Evolutionary conservation across 768 basidiomycete genomes (phyloP).

Genomic region (Paxillus rubicundulus): DNA sequence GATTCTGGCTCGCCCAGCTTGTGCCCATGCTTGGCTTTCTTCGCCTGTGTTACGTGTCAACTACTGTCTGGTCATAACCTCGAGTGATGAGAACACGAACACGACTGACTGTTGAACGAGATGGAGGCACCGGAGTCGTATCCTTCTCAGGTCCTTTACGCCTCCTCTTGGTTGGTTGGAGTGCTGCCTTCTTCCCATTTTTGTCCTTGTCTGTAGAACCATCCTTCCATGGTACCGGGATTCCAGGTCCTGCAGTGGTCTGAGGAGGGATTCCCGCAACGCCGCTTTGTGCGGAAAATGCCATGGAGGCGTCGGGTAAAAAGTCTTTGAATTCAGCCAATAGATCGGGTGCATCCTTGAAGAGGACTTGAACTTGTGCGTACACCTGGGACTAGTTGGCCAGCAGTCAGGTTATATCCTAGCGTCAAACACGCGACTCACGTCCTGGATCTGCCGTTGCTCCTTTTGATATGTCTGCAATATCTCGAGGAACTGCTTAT

Average conservation of each 20-base stretch:
- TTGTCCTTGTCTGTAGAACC: slow-evolving; percentile 29
- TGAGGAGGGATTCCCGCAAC: slow-evolving; percentile 52
- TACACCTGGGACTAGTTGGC: slow-evolving; percentile 64
- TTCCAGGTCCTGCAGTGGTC: slow-evolving; percentile 36
- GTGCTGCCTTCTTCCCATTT: slow-evolving; percentile 42
- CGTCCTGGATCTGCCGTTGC: slow-evolving; percentile 67
- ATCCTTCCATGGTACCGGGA: slow-evolving; percentile 42
- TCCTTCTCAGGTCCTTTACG: slow-evolving; percentile 71
- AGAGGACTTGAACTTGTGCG: slow-evolving; percentile 74
- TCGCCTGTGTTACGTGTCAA: slow-evolving; percentile 39
- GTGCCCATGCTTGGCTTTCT: slow-evolving; percentile 63
- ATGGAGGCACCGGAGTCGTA: slow-evolving; percentile 52
- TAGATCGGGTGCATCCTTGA: slow-evolving; percentile 79
- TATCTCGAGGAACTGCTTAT: slow-evolving; percentile 87
- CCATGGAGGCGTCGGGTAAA: slow-evolving; percentile 60
- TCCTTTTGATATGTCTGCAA: slow-evolving; percentile 87
- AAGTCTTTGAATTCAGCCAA: slow-evolving; percentile 81
- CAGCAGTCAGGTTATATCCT: slow-evolving; percentile 6
- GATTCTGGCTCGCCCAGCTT: slow-evolving; percentile 58
- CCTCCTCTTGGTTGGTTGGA: slow-evolving; percentile 51
- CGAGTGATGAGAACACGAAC: slow-evolving; percentile 33
- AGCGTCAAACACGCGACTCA: slow-evolving; percentile 37
- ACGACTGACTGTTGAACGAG: slow-evolving; percentile 48
- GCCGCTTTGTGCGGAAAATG: slow-evolving; percentile 38
- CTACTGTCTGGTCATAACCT: background rate